A percentile compares a stretch with the other conserved stretches of the same genome.
These are phyloP conservation scores for Phylloporus sp. DNA, from an alignment of 768 basidiomycete genomes.

Conservation along the genomic window DNA sequence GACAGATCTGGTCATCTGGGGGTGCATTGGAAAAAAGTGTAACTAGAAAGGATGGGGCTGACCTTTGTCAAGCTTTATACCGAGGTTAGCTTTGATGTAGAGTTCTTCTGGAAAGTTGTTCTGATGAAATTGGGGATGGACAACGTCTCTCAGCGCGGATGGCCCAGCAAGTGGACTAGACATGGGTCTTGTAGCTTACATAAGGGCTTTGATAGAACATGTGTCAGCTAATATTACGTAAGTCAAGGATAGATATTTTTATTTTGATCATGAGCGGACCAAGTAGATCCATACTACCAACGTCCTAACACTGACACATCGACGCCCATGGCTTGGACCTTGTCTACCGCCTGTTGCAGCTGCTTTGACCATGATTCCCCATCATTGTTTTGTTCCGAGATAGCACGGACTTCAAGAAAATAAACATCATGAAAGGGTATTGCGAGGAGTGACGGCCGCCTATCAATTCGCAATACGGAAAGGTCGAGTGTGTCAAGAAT, in stretches of 20 bases:
- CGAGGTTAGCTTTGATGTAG: constrained; percentile 77
- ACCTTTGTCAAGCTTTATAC: constrained; percentile 92
- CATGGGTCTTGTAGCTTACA: constrained; percentile 15
- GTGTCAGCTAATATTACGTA: not conserved
- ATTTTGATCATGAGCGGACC: not conserved
- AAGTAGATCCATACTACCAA: constrained; percentile 39
- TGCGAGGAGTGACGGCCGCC: constrained; percentile 50
- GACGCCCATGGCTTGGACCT: constrained; percentile 33
- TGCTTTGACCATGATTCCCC: constrained; percentile 30
- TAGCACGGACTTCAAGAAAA: constrained; percentile 51
- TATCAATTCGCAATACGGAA: constrained; percentile 52
- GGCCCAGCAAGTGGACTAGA: constrained; percentile 54
- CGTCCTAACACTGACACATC: constrained; percentile 42
- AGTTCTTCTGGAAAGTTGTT: constrained; percentile 81
- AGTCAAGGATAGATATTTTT: not conserved
- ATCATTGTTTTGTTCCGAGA: not conserved
- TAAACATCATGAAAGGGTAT: constrained; percentile 57
- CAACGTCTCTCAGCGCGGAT: constrained; percentile 60
- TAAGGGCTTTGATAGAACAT: not conserved
- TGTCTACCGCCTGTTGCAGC: constrained; percentile 35
- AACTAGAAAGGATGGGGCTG: not conserved
- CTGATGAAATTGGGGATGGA: constrained; percentile 92
- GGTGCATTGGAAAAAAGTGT: constrained; percentile 2
- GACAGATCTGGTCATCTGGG: constrained; percentile 94
- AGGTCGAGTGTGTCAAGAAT: constrained; percentile 40